phyloP scores from a whole-genome alignment of 1,284 basidiomycete species.

The Pholiota adiposa region DNA sequence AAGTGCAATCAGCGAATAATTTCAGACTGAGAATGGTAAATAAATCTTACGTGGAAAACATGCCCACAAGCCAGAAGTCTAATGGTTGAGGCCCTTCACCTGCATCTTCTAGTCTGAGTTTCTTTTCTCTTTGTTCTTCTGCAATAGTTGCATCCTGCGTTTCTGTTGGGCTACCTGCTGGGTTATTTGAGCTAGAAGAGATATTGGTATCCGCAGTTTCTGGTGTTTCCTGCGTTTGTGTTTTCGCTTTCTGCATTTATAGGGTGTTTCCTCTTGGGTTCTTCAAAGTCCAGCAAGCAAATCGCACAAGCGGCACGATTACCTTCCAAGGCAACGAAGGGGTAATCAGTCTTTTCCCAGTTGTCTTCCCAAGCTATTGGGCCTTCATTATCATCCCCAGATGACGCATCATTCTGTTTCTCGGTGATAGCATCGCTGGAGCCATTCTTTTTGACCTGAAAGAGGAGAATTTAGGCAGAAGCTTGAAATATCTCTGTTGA shows the following conservation, averaged over 20 bases:
- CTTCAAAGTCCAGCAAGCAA: constrained; percentile 82
- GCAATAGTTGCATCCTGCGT: constrained; percentile 5
- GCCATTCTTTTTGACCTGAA: constrained; percentile 27
- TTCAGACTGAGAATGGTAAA: constrained; percentile 1
- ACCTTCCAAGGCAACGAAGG: constrained; percentile 68
- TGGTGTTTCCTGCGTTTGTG: constrained; percentile 8
- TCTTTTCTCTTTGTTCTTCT: constrained; percentile 40
- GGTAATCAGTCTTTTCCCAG: constrained; percentile 51
- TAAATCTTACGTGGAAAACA: constrained; percentile 76
- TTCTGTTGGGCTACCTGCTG: constrained; percentile 1
- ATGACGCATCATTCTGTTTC: constrained; percentile 15
- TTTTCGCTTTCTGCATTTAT: constrained; percentile 16
- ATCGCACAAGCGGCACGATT: constrained; percentile 83
- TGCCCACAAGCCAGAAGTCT: constrained; percentile 76
- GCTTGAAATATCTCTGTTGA: constrained; percentile 45
- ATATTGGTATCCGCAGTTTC: constrained; percentile 21
- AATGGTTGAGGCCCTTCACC: constrained; percentile 77
- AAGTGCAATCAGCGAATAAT: constrained; percentile 8
- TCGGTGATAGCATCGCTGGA: constrained; percentile 17
- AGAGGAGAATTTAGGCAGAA: constrained; percentile 43
- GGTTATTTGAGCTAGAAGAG: constrained; percentile 1
- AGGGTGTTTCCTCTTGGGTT: constrained; percentile 53
- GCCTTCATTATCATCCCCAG: constrained; percentile 35
- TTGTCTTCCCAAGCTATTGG: constrained; percentile 57
- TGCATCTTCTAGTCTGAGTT: constrained; percentile 63